Base-by-base conservation (phyloP, 441 rosid genomes). In the Gossypium aridum region DNA sequence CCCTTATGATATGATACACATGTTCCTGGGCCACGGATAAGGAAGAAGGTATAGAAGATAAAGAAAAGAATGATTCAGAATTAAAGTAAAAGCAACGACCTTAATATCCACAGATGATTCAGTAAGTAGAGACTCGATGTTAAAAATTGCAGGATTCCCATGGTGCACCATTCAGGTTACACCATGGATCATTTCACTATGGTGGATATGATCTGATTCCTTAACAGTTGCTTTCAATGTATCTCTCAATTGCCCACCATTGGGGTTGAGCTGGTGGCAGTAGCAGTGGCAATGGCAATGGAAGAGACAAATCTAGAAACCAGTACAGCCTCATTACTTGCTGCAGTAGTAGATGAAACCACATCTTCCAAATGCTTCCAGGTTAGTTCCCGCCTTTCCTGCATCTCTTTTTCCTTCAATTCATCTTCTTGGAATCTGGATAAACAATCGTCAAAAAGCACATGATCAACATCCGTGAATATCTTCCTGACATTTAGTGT, bases 341-440 rank as follows among this genome's bases (percentile, higher is more conserved):
- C 83, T 45, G 83, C 78, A 34, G 83, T 77, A 61, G 85, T 87
- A 8, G 92, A 91, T 77, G 91, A 89, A 3, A 95, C 95, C 75
- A 85, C 71, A 9, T 91, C 91, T 84, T 92, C 97, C 84, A 94
- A 77, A 65, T 78, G 84, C 82, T 90, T 91, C 98, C 97, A 94
- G 53, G 77, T 82, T 64, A 81, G 60, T 77, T 87, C 95, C 23
- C 92, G 80, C 82, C 83, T 92, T 67, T 87, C 88, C 78, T 47
- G 75, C 63, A 70, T 73, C 75, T 91, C 84, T 54, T 69, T 80
- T 79, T 84, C 85, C 80, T 87, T 87, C 16, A 53, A 72, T 82
- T 89, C 97, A 43, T 89, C 86, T 61, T 92, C 97, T 80, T 85
- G 85, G 78, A 83, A 88, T 76, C 81, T 86, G n/a, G 77, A 77